Evolutionary conservation across 2,329 filamentous ascomycete species (phyloP), one percentile per base, ranked within the genome.

Genomic region (Chalaropsis ovoidea): DNA sequence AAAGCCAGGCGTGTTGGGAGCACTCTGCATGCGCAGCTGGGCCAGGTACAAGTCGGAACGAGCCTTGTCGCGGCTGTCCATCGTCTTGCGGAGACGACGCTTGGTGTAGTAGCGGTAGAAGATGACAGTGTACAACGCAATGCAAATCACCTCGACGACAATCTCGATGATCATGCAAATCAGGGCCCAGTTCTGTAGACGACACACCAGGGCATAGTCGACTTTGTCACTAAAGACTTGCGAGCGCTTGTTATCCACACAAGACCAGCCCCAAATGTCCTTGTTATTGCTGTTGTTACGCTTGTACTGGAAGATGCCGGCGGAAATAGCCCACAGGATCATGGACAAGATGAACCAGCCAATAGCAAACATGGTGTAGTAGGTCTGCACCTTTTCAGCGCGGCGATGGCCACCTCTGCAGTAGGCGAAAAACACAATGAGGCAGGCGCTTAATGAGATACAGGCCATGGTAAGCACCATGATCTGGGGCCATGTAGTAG

Each of bases 101-200:
- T 97, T 99, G 70, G 89, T 91, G 84, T 92, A 96, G 82, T 95
- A 95, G 71, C 94, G 89, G 82, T 95, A 97, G 81, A 97, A 96
- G 75, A 96, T 86, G 73, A 96, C 83, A 72, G 84, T 90, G 81
- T 99, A 99, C 72, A 99, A 89, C 64, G 86, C 80, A 75, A 99
- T 95, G 73, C 89, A 90, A 73, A 97, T 87, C 70, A 89, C 83
- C 74, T 97, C 94, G 71, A 99, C 82, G 68, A 96, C 89, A 70
- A 99, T 82, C 77, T 99, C 94, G 75, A 99, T 97, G 74, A 99
- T 88, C 77, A 92, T 92, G 82, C 94, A 99, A 74, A 99, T 88
- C 69, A 99, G 82, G 49, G 88, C 83, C 94, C 94, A 99, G 78
- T 95, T 94, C 84, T 96, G 78, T 72, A 99, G 84, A 71, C 93